Evolutionary conservation across 1,284 basidiomycete species (phyloP), one percentile per base, ranked within the genome.

Genomic region (Grifola frondosa): DNA sequence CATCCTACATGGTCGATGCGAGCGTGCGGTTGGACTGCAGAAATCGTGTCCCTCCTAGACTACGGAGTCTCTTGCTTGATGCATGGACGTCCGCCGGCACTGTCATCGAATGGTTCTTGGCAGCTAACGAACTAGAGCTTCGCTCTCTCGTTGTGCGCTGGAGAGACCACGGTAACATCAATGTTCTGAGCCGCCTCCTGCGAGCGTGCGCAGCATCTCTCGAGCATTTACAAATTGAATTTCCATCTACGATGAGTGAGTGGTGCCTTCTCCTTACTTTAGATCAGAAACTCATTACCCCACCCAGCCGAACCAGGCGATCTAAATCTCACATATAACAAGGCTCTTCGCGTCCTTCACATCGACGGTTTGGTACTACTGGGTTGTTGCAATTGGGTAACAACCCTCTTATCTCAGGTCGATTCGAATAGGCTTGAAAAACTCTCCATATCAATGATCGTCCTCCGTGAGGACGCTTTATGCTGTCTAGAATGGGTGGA

Each of bases 301-400:
- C 20, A 13, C 16, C 6, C 32, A 48, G 46, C 32, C 24, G 29
- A 34, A 22, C 42, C 44, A 24, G 40, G 43, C 10, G 30, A 37
- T 5, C 41, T 50, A 3, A 46, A 40, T 16, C 28, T 57, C 12
- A 17, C 37, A 17, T 38, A 44, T 37, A 50, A 50, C 35, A 43
- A 40, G 15, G 36, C 25, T 16, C 46, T 57, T 10, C 53, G 49
- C 13, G 21, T 39, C 4, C 28, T 53, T 13, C 49, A 52, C 24
- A 45, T 57, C 9, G 56, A 53, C 30, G 53, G 56, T 3, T 32
- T 53, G 0, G 46, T 57, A n/a, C 40, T 55, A 1, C 51, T 53
- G 1, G 56, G 50, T 1, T 50, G 48, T 34, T 46, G 40, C 8
- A 37, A 32, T 6, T 50, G 51, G 49, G 30, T 40, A 20, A 31